Percentiles rank a stretch among this genome's conserved stretches.
These are phyloP conservation scores for Dryas drummondii DNA, from an alignment of 306 rosid species.

Conservation along the genomic window DNA sequence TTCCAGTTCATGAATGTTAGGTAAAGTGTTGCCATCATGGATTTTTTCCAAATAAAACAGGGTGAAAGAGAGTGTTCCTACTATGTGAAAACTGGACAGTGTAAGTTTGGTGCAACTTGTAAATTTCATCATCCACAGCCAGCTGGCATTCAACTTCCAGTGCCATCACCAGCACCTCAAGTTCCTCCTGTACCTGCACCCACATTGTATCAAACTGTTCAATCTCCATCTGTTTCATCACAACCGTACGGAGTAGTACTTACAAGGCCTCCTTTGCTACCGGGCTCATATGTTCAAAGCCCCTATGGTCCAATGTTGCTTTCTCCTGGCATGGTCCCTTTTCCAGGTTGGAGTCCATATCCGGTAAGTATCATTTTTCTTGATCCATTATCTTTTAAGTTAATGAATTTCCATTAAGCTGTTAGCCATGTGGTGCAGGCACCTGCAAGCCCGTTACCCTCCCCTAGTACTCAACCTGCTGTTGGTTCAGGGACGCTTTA, in stretches of 20 bases:
- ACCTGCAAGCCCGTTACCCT: conserved; percentile 58
- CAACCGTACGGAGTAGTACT: conserved; percentile 76
- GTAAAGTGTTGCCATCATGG: conserved; percentile 9
- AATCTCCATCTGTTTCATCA: conserved; percentile 69
- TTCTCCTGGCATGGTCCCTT: conserved; percentile 80
- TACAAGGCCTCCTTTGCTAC: conserved; percentile 79
- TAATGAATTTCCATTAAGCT: conserved; percentile 30
- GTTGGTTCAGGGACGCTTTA: conserved; percentile 61
- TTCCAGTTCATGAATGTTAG: conserved; percentile 15
- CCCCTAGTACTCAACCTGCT: conserved; percentile 59
- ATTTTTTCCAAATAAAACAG: conserved; percentile 43
- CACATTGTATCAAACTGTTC: conserved; percentile 59
- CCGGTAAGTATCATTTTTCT: conserved; percentile 52
- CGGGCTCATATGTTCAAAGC: conserved; percentile 65
- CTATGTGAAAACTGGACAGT: conserved; percentile 90
- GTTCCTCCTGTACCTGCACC: conserved; percentile 58
- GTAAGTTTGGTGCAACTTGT: conserved; percentile 92
- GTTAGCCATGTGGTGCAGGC: conserved; percentile 53
- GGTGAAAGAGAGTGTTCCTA: conserved; percentile 97
- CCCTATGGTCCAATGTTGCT: conserved; percentile 78
- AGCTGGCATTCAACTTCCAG: conserved; percentile 51
- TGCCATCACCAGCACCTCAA: conserved; percentile 56
- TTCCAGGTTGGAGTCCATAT: conserved; percentile 76
- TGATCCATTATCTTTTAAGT: conserved; percentile 24
- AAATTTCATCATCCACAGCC: conserved; percentile 97